Conservation (phyloP, 1,139 yeast genomes). For the Candida labiduridarum region DNA sequence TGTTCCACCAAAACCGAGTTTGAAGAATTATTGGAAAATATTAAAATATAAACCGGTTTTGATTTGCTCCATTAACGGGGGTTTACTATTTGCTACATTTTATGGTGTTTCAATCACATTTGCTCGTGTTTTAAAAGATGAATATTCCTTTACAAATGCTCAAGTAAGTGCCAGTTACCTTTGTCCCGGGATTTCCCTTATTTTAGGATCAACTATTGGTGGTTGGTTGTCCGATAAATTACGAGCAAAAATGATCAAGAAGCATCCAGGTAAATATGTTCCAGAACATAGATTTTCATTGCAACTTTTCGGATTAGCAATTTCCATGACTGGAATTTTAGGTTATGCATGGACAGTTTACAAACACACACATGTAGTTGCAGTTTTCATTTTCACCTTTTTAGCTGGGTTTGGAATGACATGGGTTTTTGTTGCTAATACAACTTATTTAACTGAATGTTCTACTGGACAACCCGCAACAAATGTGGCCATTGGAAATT, state of each 20-base stretch:
- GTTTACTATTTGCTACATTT: slow-evolving; percentile 55
- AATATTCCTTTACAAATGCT: slow-evolving; percentile 39
- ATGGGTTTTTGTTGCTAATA: slow-evolving; percentile 60
- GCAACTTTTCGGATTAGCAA: slow-evolving; percentile 47
- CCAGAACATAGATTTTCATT: slow-evolving; percentile 52
- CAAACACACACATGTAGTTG: slow-evolving; percentile 41
- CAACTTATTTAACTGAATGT: slow-evolving; percentile 59
- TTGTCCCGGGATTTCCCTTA: slow-evolving; percentile 56
- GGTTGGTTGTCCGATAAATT: slow-evolving; percentile 53
- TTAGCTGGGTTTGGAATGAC: slow-evolving; percentile 59
- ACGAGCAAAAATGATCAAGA: slow-evolving; percentile 27
- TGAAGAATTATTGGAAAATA: slow-evolving; percentile 37
- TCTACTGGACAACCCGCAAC: slow-evolving; percentile 56
- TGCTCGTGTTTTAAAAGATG: slow-evolving; percentile 37
- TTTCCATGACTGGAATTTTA: slow-evolving; percentile 48
- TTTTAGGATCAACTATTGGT: slow-evolving; percentile 52
- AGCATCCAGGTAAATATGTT: slow-evolving; percentile 27
- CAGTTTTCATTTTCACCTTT: slow-evolving; percentile 47
- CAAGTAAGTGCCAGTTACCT: slow-evolving; percentile 50
- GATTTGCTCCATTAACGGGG: slow-evolving; percentile 51
- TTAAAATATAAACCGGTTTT: slow-evolving; percentile 47
- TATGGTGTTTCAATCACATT: slow-evolving; percentile 58
- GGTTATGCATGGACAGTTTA: slow-evolving; percentile 61
- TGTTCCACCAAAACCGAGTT: slow-evolving; percentile 51
- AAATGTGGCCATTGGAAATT: slow-evolving; percentile 57